Evolutionary conservation across 2,329 filamentous ascomycete species (phyloP).

Genomic region (Colletotrichum chlorophyti): DNA sequence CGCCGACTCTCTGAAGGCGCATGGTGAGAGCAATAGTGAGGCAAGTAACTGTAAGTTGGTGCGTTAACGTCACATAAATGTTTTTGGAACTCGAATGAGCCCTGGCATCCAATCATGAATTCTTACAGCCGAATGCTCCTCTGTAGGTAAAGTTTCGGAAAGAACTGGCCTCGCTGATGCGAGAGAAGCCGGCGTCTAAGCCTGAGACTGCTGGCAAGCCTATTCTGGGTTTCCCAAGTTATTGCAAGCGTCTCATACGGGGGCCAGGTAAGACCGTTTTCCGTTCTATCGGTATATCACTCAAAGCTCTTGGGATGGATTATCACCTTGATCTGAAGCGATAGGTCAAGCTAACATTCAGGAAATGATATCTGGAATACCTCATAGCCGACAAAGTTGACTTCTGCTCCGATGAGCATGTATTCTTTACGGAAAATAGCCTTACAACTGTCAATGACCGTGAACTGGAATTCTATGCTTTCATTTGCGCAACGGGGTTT

Average conservation of each 20-base stretch:
- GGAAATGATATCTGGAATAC: conserved; percentile 3
- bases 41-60: too few species aligned
- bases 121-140: neutral
- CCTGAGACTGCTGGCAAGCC: neutral
- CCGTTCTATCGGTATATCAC: too few species aligned
- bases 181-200: neutral
- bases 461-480: neutral
- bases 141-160: neutral
- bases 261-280: neutral
- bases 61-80: too few species aligned
- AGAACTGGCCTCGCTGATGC: neutral
- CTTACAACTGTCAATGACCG: neutral
- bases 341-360: too few species aligned
- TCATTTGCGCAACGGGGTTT: conserved; percentile 12
- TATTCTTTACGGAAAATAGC: neutral
- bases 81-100: too few species aligned
- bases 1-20: too few species aligned
- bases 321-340: too few species aligned
- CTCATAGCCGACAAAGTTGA: neutral
- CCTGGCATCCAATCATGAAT: neutral
- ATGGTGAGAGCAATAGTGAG: too few species aligned
- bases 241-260: neutral
- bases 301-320: too few species aligned
- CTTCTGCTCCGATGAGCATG: neutral
- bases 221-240: neutral